Percentiles rank a stretch among this genome's conserved stretches.
Evolutionary conservation across 2,329 filamentous ascomycete species (phyloP).

Genomic region (Elsinoe australis): DNA sequence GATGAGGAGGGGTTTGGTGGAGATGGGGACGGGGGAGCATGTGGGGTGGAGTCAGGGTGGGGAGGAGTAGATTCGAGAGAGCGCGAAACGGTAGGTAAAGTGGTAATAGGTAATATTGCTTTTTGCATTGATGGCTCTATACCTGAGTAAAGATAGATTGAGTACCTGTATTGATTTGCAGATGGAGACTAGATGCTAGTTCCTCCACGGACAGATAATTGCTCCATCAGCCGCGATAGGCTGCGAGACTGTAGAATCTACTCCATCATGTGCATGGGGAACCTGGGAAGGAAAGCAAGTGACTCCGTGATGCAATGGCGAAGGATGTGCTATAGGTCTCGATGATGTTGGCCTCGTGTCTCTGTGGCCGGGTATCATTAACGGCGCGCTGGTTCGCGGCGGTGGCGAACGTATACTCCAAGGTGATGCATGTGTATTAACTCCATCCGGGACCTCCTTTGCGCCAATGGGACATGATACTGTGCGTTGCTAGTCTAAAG

Average conservation of each 20-base stretch:
- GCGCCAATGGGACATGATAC: neutral
- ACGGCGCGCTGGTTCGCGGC: slow-evolving; percentile 1
- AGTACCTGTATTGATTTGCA: too few species aligned
- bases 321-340: neutral
- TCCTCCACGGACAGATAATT: too few species aligned
- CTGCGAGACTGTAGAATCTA: too few species aligned
- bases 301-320: too few species aligned
- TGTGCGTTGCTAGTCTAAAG: slow-evolving; percentile 10
- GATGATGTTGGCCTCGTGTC: slow-evolving; percentile 1
- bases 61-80: neutral
- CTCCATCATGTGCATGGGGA: too few species aligned
- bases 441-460: neutral
- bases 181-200: too few species aligned
- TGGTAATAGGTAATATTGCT: slow-evolving; percentile 10
- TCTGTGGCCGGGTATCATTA: slow-evolving; percentile 13
- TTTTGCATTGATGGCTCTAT: slow-evolving; percentile 8
- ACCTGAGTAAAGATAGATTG: too few species aligned
- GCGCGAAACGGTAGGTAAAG: neutral
- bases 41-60: slow-evolving; percentile 36
- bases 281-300: too few species aligned
- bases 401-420: neutral
- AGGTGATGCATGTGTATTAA: slow-evolving; percentile 9
- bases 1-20: slow-evolving; percentile 57
- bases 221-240: too few species aligned
- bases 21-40: slow-evolving; percentile 53